Evolutionary conservation across 2,329 filamentous ascomycete species (phyloP).

Genomic region (Pseudopithomyces maydicus): DNA sequence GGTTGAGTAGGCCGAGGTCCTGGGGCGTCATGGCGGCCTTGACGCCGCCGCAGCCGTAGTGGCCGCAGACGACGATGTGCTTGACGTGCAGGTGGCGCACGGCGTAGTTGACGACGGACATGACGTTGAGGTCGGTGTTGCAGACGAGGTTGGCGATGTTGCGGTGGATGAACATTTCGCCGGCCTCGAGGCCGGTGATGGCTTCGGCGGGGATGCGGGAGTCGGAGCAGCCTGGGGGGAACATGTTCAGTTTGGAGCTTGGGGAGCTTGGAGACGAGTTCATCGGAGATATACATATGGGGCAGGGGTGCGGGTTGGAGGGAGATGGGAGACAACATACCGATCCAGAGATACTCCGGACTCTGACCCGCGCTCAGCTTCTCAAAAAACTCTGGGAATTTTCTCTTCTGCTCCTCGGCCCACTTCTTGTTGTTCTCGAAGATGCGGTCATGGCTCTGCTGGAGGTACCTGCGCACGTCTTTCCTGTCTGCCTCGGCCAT

Average conservation of each 20-base stretch:
- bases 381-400: constrained; percentile 69
- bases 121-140: constrained; percentile 48
- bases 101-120: constrained; percentile 49
- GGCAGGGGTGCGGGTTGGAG: neutral
- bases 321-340: constrained; percentile 21
- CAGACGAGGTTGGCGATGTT: constrained; percentile 45
- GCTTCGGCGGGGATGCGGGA: constrained; percentile 48
- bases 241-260: too few species aligned
- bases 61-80: constrained; percentile 73
- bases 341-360: constrained; percentile 68
- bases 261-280: too few species aligned
- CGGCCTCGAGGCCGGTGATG: constrained; percentile 45
- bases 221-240: constrained; percentile 42
- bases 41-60: constrained; percentile 71
- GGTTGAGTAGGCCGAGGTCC: constrained; percentile 73
- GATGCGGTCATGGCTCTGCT: constrained; percentile 68
- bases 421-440: constrained; percentile 72
- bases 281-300: neutral
- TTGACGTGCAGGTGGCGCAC: constrained; percentile 58
- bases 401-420: constrained; percentile 63
- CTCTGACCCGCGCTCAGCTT: constrained; percentile 68
- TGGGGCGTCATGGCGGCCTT: constrained; percentile 66
- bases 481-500: constrained; percentile 29
- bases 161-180: constrained; percentile 43
- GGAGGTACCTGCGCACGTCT: constrained; percentile 56